phyloP scores from a whole-genome alignment of 352 stramenopile species.

The Pythium graminicola region DNA sequence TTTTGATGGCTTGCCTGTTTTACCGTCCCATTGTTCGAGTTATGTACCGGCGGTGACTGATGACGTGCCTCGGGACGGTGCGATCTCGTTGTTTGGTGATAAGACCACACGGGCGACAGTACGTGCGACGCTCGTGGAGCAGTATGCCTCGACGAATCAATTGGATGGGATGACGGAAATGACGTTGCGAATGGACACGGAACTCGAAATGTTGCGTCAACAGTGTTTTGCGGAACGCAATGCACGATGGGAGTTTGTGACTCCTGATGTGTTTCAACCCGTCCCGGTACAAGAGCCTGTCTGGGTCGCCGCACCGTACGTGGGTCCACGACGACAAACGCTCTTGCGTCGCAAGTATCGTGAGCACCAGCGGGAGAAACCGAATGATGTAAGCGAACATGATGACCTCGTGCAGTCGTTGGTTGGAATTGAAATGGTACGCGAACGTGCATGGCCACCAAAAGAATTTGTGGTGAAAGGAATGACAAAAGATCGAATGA shows the following conservation, averaged over 20 bases:
- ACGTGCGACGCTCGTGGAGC: slow-evolving; percentile 33
- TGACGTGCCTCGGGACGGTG: slow-evolving; percentile 4
- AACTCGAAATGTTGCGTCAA: slow-evolving; percentile 63
- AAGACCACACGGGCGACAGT: slow-evolving; percentile 25
- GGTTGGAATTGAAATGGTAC: slow-evolving; percentile 30
- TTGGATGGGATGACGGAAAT: no score
- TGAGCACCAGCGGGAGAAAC: slow-evolving; percentile 21
- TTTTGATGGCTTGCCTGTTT: slow-evolving; percentile 21
- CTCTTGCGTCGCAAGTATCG: slow-evolving; percentile 35
- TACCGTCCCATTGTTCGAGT: slow-evolving; percentile 15
- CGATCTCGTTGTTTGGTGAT: slow-evolving; percentile 13
- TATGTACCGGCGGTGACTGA: slow-evolving; percentile 1
- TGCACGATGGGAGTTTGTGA: slow-evolving; percentile 45
- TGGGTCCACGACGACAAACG: slow-evolving; percentile 33
- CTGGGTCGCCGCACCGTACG: slow-evolving; percentile 37
- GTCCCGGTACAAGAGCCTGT: background rate
- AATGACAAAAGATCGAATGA: slow-evolving; percentile 34
- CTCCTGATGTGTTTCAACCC: slow-evolving; percentile 29
- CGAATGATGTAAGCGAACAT: slow-evolving; percentile 9
- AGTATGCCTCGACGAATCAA: slow-evolving; percentile 38
- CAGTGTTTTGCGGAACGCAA: slow-evolving; percentile 76
- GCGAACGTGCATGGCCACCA: slow-evolving; percentile 67
- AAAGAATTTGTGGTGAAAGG: slow-evolving; percentile 65
- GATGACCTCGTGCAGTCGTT: slow-evolving; percentile 16
- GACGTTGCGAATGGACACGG: slow-evolving; percentile 70